Base-by-base conservation (phyloP, 116 monocot genomes). In the Dioscorea cayenensis region DNA sequence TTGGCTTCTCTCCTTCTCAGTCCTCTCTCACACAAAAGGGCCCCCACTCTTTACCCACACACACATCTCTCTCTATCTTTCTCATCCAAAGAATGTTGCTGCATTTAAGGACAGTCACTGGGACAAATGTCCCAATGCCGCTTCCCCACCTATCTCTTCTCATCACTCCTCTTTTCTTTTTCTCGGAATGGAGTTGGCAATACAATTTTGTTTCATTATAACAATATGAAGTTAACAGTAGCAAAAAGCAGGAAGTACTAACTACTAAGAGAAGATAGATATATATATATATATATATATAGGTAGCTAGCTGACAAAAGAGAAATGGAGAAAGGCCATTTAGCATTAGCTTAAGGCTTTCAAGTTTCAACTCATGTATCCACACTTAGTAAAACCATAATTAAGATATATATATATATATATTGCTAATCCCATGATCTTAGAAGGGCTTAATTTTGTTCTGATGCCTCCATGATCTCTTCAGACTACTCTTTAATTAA, bases 21-120 rank as follows among this genome's bases (percentile, higher is more conserved):
- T 11, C 1, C 13, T 51, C 10, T 16, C 67, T 8, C 38, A n/a
- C 35, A 28, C 67, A 37, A 17, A 17, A 59, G 19, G 13, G 20
- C 49, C 23, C 48, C 68, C 25, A 25, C 25, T 25, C 25, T 25
- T 25, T 25, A 25, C 25, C 18, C 20, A 21, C 49, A 18, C 49
- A 18, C 20, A 21, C 49, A 18, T 19, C 49, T 3, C 2, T 17
- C 9, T 6, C 49, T 20, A 49, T 22, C 14, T 49, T 5, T 22
- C 10, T 49, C 69, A 17, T 76, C 60, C 63, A 36, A 51, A 69
- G 76, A 69, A 76, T 76, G 76, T 76, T 76, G 60, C 69, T 20
- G 23, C 48, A 76, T 76, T 61, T 29, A 69, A 76, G 43, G 76
- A 69, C 76, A 76, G 29, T 61, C 25, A 25, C 68, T 63, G 49